phyloP scores from a whole-genome alignment of 768 basidiomycete species.

The Agaricus sinodeliciosus region DNA sequence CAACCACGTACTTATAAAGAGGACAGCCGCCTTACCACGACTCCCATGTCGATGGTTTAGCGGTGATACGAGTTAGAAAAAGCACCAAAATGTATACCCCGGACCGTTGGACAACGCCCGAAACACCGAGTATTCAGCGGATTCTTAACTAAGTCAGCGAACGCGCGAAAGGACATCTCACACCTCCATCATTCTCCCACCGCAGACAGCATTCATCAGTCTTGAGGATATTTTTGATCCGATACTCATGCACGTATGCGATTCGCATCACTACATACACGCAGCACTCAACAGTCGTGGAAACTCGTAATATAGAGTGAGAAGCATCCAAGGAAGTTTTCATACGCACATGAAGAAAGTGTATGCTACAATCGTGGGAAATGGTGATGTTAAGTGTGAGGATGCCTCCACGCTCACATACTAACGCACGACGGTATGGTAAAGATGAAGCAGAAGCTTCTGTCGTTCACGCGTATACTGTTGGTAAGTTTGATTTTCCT shows the following conservation, averaged over 20 bases:
- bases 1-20: no score
- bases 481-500: no score
- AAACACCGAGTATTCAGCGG: conserved; percentile 8
- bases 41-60: no score
- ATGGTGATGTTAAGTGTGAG: no score
- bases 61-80: no score
- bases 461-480: no score
- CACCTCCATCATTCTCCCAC: conserved; percentile 4
- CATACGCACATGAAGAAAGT: no score
- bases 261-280: neutral
- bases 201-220: neutral
- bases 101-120: neutral
- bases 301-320: neutral
- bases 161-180: neutral
- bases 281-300: neutral
- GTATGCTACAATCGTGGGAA: no score
- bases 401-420: no score
- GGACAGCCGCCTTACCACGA: no score
- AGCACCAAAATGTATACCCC: neutral
- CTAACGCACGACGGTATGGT: no score
- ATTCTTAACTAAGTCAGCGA: neutral
- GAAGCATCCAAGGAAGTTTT: neutral
- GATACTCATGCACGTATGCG: neutral
- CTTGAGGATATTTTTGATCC: conserved; percentile 10
- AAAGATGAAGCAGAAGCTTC: no score